Evolutionary conservation across 176 grass and related monocot species (phyloP), one percentile per base, ranked within the genome.

Genomic region (Musa beccarii): DNA sequence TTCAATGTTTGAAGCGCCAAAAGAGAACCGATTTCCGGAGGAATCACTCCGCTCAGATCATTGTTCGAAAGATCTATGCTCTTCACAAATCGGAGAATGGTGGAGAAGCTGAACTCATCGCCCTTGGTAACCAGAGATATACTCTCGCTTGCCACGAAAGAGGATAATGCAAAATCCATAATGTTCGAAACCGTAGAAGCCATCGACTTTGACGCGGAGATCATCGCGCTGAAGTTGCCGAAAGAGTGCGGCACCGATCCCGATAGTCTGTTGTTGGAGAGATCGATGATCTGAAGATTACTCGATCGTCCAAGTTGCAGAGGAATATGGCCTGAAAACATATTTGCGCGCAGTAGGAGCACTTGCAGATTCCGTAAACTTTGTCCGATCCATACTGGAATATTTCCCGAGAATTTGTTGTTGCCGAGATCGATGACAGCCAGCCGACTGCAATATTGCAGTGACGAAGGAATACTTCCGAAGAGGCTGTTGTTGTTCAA

Each of bases 371-470:
- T 29, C 56, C 14, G 14, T 12, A 75, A 63, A 1, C 54, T 50
- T 17, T 68, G 54, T 49, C 73, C 81, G 1, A 83, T 77, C 81
- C 81, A 83, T 71, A 23, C 20, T 19, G 81, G 73, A 5, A 83
- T 77, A 2, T 69, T 69, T 63, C 63, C 73, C 43, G 63, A 77
- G 54, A 83, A 71, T 13, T 83, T 77, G 43, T 83, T 83, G 3
- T 13, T 55, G 1, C 73, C 52, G 6, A 83, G 52, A 50, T 68
- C 57, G 15, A 83, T 9, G 23, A 83, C 26, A 70, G 13, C 0
- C 19, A 83, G 59, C 11, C 9, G 21, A 2, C 9, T 83, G 14
- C 72, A 83, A 21, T 71, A 21, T 62, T 61, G 49, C 16, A 83
- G 52, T 10, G 23, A 23, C 2, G 25, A 52, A 19, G 63, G 81